Percentiles rank a stretch among this genome's conserved stretches.
Evolutionary conservation across 352 stramenopile genomes (phyloP).

Genomic region (Peronospora farinosa): DNA sequence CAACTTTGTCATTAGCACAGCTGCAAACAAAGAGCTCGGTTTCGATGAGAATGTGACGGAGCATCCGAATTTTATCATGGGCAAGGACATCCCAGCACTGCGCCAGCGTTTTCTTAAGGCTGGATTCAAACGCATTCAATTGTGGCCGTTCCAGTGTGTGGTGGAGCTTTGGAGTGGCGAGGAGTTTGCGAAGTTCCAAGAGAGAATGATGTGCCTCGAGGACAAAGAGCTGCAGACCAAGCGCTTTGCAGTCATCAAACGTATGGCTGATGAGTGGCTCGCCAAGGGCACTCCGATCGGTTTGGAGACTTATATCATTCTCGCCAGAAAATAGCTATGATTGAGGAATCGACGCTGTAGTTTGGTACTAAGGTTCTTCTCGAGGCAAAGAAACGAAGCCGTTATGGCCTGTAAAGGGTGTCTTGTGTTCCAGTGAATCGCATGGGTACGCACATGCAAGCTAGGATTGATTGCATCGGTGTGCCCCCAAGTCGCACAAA

Average conservation of each 20-base stretch:
- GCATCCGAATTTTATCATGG: conserved; percentile 41
- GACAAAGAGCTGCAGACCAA: conserved; percentile 27
- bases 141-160: conserved; percentile 49
- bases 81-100: conserved; percentile 37
- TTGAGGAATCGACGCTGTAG: not conserved
- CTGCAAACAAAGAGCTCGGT: conserved; percentile 30
- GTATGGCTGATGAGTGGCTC: conserved; percentile 45
- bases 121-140: conserved; percentile 32
- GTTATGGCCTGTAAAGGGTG: too few relatives aligned
- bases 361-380: not conserved
- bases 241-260: conserved; percentile 28
- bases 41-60: conserved; percentile 22
- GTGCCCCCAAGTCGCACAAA: too few relatives aligned
- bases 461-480: too few relatives aligned
- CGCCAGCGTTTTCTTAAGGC: conserved; percentile 25
- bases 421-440: too few relatives aligned
- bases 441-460: too few relatives aligned
- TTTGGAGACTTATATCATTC: conserved; percentile 49
- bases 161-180: conserved; percentile 44
- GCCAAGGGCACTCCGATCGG: conserved; percentile 43
- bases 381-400: too few relatives aligned
- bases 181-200: conserved; percentile 37
- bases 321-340: conserved; percentile 27
- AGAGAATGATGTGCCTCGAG: conserved; percentile 22
- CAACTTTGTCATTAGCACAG: conserved; percentile 27